Evolutionary conservation across 1,139 yeast species (phyloP).

Genomic region (Saccharomycopsis hybrid): DNA sequence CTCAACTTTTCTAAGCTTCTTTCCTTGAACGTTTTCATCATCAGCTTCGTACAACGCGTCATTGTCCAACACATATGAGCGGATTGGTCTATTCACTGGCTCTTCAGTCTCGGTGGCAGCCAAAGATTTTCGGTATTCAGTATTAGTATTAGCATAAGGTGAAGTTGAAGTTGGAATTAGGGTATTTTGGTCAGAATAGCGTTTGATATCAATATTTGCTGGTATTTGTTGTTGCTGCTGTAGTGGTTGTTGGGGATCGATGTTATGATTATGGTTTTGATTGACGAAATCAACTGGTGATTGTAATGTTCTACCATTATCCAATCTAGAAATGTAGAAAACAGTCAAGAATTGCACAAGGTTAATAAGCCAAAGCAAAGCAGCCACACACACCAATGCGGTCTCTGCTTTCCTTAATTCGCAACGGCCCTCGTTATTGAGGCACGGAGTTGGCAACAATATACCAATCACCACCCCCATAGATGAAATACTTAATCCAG

Average conservation of each 20-base stretch:
- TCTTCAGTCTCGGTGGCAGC: background rate
- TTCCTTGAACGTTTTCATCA: constrained; percentile 27
- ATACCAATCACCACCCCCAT: constrained; percentile 31
- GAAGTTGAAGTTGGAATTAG: constrained; percentile 2
- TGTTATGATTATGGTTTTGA: too few species aligned
- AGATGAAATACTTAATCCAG: constrained; percentile 32
- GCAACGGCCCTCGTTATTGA: constrained; percentile 24
- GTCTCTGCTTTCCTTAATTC: constrained; percentile 34
- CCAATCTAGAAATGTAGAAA: constrained; percentile 36
- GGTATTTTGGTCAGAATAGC: constrained; percentile 6
- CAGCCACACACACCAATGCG: constrained; percentile 36
- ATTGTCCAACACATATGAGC: constrained; percentile 31
- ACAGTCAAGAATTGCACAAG: constrained; percentile 39
- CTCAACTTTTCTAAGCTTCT: constrained; percentile 29
- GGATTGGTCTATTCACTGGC: constrained; percentile 24
- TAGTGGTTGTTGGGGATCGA: too few species aligned
- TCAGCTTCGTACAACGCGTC: constrained; percentile 36
- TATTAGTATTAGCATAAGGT: background rate
- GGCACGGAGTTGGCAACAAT: constrained; percentile 28
- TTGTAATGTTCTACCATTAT: constrained; percentile 16
- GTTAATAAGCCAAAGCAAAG: constrained; percentile 37
- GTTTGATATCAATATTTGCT: background rate
- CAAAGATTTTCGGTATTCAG: background rate
- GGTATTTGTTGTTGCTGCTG: too few species aligned
- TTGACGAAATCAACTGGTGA: too few species aligned